These are phyloP conservation scores for Quercus bicolor DNA, from an alignment of 306 rosid species.

Conservation along the genomic window DNA sequence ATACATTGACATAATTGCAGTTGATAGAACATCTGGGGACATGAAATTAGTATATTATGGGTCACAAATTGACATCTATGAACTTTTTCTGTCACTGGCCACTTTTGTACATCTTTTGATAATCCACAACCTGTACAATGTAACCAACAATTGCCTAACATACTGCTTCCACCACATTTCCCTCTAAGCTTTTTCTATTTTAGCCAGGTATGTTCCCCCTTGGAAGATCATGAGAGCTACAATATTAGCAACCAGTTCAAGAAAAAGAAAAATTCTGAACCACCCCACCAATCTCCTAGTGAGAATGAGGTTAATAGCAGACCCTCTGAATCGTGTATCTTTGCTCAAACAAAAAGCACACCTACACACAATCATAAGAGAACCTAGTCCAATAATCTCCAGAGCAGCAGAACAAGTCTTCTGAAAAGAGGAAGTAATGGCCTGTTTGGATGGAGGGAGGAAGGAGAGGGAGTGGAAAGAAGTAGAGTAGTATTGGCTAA, in stretches of 20 bases:
- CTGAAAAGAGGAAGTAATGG: conserved; percentile 11
- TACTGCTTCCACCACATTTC: background rate
- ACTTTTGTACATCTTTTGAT: background rate
- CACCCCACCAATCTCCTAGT: background rate
- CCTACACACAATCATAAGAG: background rate
- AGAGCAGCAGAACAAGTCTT: background rate
- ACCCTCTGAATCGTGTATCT: background rate
- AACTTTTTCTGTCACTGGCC: background rate
- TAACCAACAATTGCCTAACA: background rate
- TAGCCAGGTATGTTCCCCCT: conserved; percentile 10
- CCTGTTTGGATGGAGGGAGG: too few species aligned
- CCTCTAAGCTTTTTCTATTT: background rate
- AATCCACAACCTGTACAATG: background rate
- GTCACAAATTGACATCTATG: background rate
- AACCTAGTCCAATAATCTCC: conserved; percentile 7
- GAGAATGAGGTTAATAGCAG: background rate
- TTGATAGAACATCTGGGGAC: background rate
- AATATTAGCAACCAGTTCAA: background rate
- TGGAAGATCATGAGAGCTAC: conserved; percentile 1
- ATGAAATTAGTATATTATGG: background rate
- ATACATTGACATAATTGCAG: background rate
- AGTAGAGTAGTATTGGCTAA: too few species aligned
- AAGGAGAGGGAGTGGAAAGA: too few species aligned
- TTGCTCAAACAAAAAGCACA: background rate
- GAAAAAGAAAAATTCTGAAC: background rate